Evolutionary conservation across 2,329 filamentous ascomycete species (phyloP).

Genomic region (Hysterium pulicare): DNA sequence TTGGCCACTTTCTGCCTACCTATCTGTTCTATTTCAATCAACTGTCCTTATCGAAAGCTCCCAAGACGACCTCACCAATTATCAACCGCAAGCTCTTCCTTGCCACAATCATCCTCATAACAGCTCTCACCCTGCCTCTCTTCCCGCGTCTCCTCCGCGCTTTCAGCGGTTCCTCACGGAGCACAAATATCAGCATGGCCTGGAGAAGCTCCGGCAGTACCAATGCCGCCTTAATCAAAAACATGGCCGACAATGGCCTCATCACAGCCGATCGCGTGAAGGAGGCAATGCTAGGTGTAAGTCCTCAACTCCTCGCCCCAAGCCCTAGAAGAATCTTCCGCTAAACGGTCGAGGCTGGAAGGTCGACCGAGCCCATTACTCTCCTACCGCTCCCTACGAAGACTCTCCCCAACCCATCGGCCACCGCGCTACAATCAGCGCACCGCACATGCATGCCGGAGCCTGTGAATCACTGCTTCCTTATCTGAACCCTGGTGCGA

Average conservation of each 20-base stretch:
- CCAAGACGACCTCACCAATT: too few species aligned
- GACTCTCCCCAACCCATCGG: conserved; percentile 70
- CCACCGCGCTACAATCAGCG: conserved; percentile 65
- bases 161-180: conserved; percentile 12
- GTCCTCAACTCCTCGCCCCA: conserved; percentile 8
- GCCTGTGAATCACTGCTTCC: conserved; percentile 62
- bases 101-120: conserved; percentile 5
- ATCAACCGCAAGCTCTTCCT: conserved; percentile 12
- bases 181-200: conserved; percentile 62
- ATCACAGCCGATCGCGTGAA: conserved; percentile 71
- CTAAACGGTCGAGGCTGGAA: conserved; percentile 33
- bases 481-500: conserved; percentile 51
- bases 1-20: too few species aligned
- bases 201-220: conserved; percentile 78
- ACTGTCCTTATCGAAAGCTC: too few species aligned
- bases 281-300: conserved; percentile 73
- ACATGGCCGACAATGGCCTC: conserved; percentile 68
- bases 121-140: conserved; percentile 19
- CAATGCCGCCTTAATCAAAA: conserved; percentile 74
- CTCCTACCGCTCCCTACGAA: conserved; percentile 67
- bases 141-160: conserved; percentile 16
- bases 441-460: conserved; percentile 69
- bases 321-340: neutral
- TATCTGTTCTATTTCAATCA: too few species aligned
- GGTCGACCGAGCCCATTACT: conserved; percentile 88